A percentile compares a stretch with the other conserved stretches of the same genome.
phyloP scores from a whole-genome alignment of 352 stramenopile species.

The Pythium periplocum region DNA sequence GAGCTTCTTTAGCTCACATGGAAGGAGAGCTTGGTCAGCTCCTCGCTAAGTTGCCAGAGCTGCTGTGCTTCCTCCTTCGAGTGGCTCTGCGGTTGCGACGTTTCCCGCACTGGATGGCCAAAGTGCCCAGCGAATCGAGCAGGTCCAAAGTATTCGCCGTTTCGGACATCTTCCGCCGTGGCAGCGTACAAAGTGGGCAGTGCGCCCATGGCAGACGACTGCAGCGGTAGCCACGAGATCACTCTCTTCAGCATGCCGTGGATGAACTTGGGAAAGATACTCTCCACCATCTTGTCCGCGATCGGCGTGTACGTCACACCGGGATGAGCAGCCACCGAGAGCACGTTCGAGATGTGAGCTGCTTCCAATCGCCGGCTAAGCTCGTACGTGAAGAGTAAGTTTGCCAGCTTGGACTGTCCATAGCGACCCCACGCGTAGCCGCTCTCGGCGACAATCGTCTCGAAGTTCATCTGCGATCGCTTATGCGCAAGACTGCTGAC shows the following conservation, averaged over 20 bases:
- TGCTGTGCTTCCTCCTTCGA: slow-evolving; percentile 22
- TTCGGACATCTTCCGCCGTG: slow-evolving; percentile 12
- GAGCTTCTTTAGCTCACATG: not conserved
- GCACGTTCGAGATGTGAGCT: slow-evolving; percentile 11
- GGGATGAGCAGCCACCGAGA: slow-evolving; percentile 17
- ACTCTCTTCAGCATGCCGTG: too few species aligned
- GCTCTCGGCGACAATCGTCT: slow-evolving; percentile 1
- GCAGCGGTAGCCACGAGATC: slow-evolving; percentile 10
- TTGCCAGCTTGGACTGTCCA: slow-evolving; percentile 26
- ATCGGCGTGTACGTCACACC: slow-evolving; percentile 36
- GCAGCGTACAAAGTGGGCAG: slow-evolving; percentile 42
- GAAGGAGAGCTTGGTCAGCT: slow-evolving; percentile 16
- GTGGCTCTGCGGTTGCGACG: slow-evolving; percentile 14
- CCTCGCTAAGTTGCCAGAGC: slow-evolving; percentile 35
- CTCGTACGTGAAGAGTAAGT: slow-evolving; percentile 23
- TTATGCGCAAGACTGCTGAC: slow-evolving; percentile 31
- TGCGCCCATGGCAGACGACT: slow-evolving; percentile 27
- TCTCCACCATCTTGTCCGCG: too few species aligned
- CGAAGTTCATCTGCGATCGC: too few species aligned
- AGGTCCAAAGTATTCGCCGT: slow-evolving; percentile 21
- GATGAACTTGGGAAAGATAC: too few species aligned
- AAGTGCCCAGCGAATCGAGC: slow-evolving; percentile 1
- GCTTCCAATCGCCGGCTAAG: slow-evolving; percentile 15
- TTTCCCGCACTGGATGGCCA: slow-evolving; percentile 11
- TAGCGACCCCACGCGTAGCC: slow-evolving; percentile 20